Percentiles rank a stretch among this genome's conserved stretches.
Conservation (phyloP, 495 filamentous ascomycete species). For the Chaetomium fimeti region DNA sequence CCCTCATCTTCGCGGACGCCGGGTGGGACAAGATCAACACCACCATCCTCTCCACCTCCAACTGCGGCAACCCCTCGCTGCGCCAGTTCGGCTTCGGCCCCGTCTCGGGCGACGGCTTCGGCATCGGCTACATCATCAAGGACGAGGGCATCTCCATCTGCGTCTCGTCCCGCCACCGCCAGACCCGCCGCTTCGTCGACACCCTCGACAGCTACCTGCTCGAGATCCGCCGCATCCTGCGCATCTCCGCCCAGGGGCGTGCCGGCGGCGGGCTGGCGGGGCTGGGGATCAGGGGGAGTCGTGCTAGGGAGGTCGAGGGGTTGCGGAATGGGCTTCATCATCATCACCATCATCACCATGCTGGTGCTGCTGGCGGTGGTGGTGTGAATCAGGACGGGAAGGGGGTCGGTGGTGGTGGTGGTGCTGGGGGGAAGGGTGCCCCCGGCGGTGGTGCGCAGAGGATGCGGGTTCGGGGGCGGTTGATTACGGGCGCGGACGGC, state of each 20-base stretch:
- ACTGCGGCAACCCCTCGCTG: conserved; percentile 96
- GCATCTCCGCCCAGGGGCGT: conserved; percentile 56
- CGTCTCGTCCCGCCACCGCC: conserved; percentile 85
- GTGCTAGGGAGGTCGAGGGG: conserved; percentile 48
- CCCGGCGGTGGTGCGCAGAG: conserved; percentile 16
- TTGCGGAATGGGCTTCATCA: conserved; percentile 4
- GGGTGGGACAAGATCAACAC: conserved; percentile 96
- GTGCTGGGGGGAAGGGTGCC: neutral
- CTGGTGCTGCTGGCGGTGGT: neutral
- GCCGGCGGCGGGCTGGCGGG: conserved; percentile 22
- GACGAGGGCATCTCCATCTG: conserved; percentile 91
- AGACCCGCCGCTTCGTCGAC: conserved; percentile 87
- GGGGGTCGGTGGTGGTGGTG: neutral
- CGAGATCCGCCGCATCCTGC: conserved; percentile 81
- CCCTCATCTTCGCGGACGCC: conserved; percentile 77
- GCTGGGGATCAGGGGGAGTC: conserved; percentile 21
- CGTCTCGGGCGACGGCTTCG: conserved; percentile 90
- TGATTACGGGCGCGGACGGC: conserved; percentile 48
- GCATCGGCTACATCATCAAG: conserved; percentile 99
- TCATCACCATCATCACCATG: neutral
- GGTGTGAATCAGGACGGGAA: neutral
- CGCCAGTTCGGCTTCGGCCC: conserved; percentile 97
- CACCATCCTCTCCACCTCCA: conserved; percentile 93
- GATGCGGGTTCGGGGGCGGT: conserved; percentile 56
- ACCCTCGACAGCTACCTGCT: conserved; percentile 84